A percentile compares a stretch with the other conserved stretches of the same genome.
These are phyloP conservation scores for Linderniella brevidens DNA, from an alignment of 257 asterid species.

Conservation along the genomic window DNA sequence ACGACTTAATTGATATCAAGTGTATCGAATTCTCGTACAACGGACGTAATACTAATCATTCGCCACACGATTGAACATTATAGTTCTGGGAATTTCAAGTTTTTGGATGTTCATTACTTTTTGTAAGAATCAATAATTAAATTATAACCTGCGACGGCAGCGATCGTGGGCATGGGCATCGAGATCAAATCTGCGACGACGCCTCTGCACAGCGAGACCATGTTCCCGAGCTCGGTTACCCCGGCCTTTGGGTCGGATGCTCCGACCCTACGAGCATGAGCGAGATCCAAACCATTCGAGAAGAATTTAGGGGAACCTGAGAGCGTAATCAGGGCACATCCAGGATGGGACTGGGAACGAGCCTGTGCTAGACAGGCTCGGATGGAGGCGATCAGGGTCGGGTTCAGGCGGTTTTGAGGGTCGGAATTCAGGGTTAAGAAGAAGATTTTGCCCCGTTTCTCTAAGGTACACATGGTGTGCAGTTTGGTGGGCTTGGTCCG, in stretches of 20 bases:
- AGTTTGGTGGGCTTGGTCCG: too few species aligned
- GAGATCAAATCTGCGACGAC: slow-evolving; percentile 28
- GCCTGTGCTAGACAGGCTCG: slow-evolving; percentile 28
- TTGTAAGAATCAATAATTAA: too few species aligned
- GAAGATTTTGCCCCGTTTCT: too few species aligned
- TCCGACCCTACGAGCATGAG: slow-evolving; percentile 24
- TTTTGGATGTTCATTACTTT: too few species aligned
- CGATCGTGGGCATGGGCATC: slow-evolving; percentile 47
- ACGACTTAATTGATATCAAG: too few species aligned
- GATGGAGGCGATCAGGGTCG: slow-evolving; percentile 23
- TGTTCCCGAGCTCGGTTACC: slow-evolving; percentile 14
- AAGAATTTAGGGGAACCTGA: slow-evolving; percentile 36
- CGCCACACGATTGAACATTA: too few species aligned
- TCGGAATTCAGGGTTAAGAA: too few species aligned
- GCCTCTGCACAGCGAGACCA: slow-evolving; percentile 29
- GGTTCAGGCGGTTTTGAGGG: slow-evolving; percentile 21
- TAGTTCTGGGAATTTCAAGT: too few species aligned
- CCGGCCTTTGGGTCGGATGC: slow-evolving; percentile 25
- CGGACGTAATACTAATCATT: too few species aligned
- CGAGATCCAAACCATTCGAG: slow-evolving; percentile 51
- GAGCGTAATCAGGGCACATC: slow-evolving; percentile 39
- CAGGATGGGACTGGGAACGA: slow-evolving; percentile 26
- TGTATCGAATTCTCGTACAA: too few species aligned
- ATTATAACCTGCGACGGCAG: slow-evolving; percentile 49
- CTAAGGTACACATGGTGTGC: too few species aligned